Percentiles rank a stretch among this genome's conserved stretches.
These are phyloP conservation scores for Neurospora intermedia DNA, from an alignment of 495 filamentous ascomycete species.

Conservation along the genomic window DNA sequence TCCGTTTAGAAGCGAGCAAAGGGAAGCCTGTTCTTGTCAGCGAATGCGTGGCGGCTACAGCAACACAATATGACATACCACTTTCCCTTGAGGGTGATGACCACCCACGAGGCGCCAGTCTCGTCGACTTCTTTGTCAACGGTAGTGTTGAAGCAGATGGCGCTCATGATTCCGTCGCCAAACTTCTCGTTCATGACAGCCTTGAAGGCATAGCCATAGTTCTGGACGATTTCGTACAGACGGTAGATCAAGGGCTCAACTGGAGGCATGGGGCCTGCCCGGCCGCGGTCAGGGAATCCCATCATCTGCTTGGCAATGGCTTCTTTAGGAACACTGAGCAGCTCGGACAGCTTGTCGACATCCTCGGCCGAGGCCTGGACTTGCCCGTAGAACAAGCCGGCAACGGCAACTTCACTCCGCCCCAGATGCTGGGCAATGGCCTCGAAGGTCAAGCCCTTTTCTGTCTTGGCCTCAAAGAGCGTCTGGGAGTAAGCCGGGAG, in stretches of 20 bases:
- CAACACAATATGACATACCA: constrained; percentile 50
- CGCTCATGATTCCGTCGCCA: constrained; percentile 98
- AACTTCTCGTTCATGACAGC: constrained; percentile 97
- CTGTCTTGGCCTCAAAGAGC: constrained; percentile 79
- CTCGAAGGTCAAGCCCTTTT: constrained; percentile 67
- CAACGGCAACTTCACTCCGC: constrained; percentile 81
- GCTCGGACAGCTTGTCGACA: constrained; percentile 54
- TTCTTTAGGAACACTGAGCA: constrained; percentile 53
- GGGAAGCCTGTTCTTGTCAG: constrained; percentile 41
- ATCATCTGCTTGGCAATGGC: constrained; percentile 51
- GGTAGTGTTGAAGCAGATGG: constrained; percentile 84
- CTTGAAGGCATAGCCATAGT: constrained; percentile 96
- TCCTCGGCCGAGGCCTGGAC: constrained; percentile 71
- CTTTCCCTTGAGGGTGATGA: constrained; percentile 88
- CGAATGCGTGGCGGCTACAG: background rate
- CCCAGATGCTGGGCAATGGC: constrained; percentile 64
- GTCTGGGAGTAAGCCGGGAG: constrained; percentile 60
- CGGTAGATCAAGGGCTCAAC: constrained; percentile 90
- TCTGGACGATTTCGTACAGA: constrained; percentile 94
- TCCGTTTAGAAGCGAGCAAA: constrained; percentile 47
- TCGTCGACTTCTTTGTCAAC: constrained; percentile 93
- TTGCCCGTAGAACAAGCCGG: constrained; percentile 93
- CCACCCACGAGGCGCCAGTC: constrained; percentile 60
- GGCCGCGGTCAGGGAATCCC: constrained; percentile 73
- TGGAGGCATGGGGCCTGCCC: constrained; percentile 85